Conservation (phyloP, 208 protist genomes). For the Trypanosoma vivax region DNA sequence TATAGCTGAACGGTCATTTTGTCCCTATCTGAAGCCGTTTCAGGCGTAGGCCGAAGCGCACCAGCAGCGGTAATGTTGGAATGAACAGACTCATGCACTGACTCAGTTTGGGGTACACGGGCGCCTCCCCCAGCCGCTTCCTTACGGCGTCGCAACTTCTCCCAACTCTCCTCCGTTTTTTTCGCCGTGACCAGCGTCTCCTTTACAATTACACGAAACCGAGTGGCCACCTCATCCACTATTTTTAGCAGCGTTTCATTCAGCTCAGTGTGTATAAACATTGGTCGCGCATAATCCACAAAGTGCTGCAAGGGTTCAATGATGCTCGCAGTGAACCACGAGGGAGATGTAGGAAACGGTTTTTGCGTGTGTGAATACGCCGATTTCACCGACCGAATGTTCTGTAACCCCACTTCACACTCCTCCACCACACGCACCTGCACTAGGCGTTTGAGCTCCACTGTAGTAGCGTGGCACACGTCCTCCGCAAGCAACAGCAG, state of each 20-base stretch:
- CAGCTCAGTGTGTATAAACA: not conserved
- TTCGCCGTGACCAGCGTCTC: constrained; percentile 79
- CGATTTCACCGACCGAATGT: constrained; percentile 68
- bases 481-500: constrained; percentile 7
- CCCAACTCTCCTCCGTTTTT: constrained; percentile 84
- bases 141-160: constrained; percentile 76
- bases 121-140: constrained; percentile 19
- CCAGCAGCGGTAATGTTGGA: not conserved
- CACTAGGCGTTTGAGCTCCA: constrained; percentile 17
- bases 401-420: constrained; percentile 41
- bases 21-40: constrained; percentile 74
- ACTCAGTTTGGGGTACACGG: not conserved
- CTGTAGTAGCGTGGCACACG: constrained; percentile 19
- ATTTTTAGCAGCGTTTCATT: constrained; percentile 6
- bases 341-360: constrained; percentile 49
- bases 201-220: constrained; percentile 46
- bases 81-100: not conserved
- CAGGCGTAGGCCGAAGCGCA: constrained; percentile 26
- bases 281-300: not conserved
- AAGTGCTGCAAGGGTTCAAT: constrained; percentile 56
- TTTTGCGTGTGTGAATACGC: constrained; percentile 67
- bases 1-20: constrained; percentile 85
- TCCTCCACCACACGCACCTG: constrained; percentile 31
- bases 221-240: constrained; percentile 18
- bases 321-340: constrained; percentile 62